A percentile compares a stretch with the other conserved stretches of the same genome.
Conservation (phyloP, 164 flowering plant species). For the Warburgia ugandensis region DNA sequence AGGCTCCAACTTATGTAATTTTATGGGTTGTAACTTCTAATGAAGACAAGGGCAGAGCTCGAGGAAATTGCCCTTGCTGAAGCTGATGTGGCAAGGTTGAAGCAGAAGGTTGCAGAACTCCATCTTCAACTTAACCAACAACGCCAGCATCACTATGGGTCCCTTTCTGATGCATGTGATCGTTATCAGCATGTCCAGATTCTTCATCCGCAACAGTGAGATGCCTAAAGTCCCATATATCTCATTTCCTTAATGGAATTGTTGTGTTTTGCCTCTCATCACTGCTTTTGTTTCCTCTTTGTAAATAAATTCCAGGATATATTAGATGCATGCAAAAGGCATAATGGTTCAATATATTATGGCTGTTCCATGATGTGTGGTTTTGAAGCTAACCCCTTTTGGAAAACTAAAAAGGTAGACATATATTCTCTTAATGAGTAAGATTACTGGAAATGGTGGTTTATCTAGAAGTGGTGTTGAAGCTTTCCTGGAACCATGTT, state of each 20-base stretch:
- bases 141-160: constrained; percentile 84
- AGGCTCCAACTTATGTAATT: constrained; percentile 1
- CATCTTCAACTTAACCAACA: constrained; percentile 97
- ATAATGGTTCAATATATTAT: no score
- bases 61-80: constrained; percentile 99
- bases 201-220: constrained; percentile 71
- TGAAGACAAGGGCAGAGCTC: constrained; percentile 96
- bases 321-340: no score
- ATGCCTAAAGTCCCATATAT: constrained; percentile 7
- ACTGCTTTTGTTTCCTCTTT: no score
- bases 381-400: no score
- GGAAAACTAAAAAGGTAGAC: no score
- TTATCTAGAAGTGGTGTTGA: no score
- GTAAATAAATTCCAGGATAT: no score
- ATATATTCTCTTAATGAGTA: no score
- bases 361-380: no score
- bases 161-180: constrained; percentile 66
- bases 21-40: constrained; percentile 13
- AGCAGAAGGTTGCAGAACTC: constrained; percentile 97
- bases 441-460: no score
- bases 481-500: no score
- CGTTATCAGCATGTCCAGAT: constrained; percentile 57
- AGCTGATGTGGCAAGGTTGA: constrained; percentile 94
- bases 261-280: not conserved
- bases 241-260: no score